Base-by-base conservation (phyloP, 1,139 yeast species). In the Kodamaea suecica region DNA sequence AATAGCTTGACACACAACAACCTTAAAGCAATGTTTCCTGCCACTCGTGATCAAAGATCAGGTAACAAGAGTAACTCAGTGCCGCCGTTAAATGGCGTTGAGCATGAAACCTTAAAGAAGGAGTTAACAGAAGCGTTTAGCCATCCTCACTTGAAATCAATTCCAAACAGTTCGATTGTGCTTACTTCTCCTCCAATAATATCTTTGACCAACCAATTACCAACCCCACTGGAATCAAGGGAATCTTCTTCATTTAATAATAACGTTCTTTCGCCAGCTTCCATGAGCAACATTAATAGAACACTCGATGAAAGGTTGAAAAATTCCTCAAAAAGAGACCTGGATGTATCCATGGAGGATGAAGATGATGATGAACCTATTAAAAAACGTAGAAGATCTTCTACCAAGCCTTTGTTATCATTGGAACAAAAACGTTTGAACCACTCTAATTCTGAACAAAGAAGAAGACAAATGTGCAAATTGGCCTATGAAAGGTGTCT, bases 371-470 rank as follows among this genome's bases (percentile, higher is more conserved):
- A 44, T 17, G 43, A 44, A 23, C 27, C 27, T 15, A 33, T 37
- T 3, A 55, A 51, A 34, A 63, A 60, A 45, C 54, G 63, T 32
- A 57, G 55, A 41, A 56, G 66, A 41, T 53, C 62, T 13, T 49
- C 61, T 12, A 57, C 61, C 45, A 76, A 66, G 58, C 80, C 69
- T n/a, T 54, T 67, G 10, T 64, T 84, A 17, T 58, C 83, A 0
- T 72, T 76, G 34, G 83, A 80, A 47, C 87, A 84, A 52, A 83
- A 82, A 50, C 69, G 92, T 37, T 55, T 70, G 36, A 82, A 83
- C 50, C 95, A 86, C 55, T 78, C 84, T 5, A 68, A 76, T 33
- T 78, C 85, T 35, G 95, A 86, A 55, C 87, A 85, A 57, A 76
- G 77, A 49, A 71, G 95, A 38, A 69, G 95, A 30, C 80, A 78